A percentile compares a stretch with the other conserved stretches of the same genome.
phyloP scores from a whole-genome alignment of 2,329 filamentous ascomycete genomes.

The Massarina eburnea region DNA sequence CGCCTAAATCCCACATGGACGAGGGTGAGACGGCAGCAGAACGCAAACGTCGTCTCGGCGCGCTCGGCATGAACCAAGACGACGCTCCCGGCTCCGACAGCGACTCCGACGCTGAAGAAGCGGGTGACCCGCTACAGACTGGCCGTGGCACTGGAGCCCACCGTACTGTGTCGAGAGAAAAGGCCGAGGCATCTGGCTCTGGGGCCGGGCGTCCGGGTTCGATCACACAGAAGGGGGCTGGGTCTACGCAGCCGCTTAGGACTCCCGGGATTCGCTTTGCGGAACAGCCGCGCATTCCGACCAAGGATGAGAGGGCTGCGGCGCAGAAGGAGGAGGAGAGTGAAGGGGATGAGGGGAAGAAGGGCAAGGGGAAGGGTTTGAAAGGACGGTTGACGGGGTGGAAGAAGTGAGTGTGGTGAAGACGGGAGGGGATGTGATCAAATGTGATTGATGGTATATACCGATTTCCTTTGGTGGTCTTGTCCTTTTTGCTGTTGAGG shows the following conservation, averaged over 20 bases:
- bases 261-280: slow-evolving; percentile 65
- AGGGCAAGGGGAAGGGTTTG: slow-evolving; percentile 8
- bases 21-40: slow-evolving; percentile 73
- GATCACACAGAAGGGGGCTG: slow-evolving; percentile 8
- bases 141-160: slow-evolving; percentile 32
- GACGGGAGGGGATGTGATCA: too few species aligned
- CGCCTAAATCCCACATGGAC: slow-evolving; percentile 35
- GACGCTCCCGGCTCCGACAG: slow-evolving; percentile 18
- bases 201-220: not conserved
- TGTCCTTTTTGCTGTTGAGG: too few species aligned
- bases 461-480: too few species aligned
- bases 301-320: slow-evolving; percentile 35
- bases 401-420: slow-evolving; percentile 3
- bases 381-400: slow-evolving; percentile 5
- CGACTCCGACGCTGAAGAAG: slow-evolving; percentile 36
- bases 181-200: not conserved
- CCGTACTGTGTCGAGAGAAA: not conserved
- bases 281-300: slow-evolving; percentile 46
- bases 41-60: slow-evolving; percentile 70
- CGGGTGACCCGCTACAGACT: slow-evolving; percentile 37
- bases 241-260: slow-evolving; percentile 19
- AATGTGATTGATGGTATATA: too few species aligned
- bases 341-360: slow-evolving; percentile 5
- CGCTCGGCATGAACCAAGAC: slow-evolving; percentile 59
- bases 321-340: slow-evolving; percentile 20